Percentiles rank a stretch among this genome's conserved stretches.
phyloP scores from a whole-genome alignment of 148 eudicot species.

The Rhododendron molle region DNA sequence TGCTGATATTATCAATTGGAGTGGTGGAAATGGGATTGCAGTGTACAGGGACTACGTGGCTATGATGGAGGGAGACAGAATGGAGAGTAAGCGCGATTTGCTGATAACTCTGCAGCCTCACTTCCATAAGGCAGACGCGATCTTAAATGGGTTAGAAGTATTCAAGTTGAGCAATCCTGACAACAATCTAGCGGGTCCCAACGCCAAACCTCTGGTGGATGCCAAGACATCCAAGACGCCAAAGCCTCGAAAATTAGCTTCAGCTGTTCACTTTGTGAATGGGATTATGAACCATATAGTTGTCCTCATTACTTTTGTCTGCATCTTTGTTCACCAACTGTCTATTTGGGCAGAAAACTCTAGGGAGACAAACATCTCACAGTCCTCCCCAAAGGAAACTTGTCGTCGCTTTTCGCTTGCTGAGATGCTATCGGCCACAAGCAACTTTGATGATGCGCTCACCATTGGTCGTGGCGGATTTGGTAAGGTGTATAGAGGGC shows the following conservation, averaged over 20 bases:
- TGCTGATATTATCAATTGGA: neutral
- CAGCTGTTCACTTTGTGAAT: too few species aligned
- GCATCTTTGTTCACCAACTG: neutral
- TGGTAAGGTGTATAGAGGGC: conserved; percentile 15
- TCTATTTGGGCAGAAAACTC: neutral
- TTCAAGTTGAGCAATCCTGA: neutral
- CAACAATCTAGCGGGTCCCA: neutral
- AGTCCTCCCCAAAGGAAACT: neutral
- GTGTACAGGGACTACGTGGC: neutral
- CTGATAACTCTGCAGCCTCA: neutral
- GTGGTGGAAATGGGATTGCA: neutral
- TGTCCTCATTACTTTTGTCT: too few species aligned
- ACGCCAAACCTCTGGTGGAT: neutral
- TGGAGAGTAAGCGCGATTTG: neutral
- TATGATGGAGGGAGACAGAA: neutral
- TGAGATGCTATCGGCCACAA: conserved; percentile 11
- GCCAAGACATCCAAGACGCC: neutral
- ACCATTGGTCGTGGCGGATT: conserved; percentile 17
- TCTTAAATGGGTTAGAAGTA: neutral
- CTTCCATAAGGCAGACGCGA: neutral
- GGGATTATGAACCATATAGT: too few species aligned
- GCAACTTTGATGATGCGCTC: conserved; percentile 5
- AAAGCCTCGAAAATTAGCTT: neutral
- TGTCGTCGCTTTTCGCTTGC: conserved; percentile 10
- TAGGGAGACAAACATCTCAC: neutral